These are phyloP conservation scores for Boletus sp. DNA, from an alignment of 1,284 basidiomycete genomes.

Conservation along the genomic window DNA sequence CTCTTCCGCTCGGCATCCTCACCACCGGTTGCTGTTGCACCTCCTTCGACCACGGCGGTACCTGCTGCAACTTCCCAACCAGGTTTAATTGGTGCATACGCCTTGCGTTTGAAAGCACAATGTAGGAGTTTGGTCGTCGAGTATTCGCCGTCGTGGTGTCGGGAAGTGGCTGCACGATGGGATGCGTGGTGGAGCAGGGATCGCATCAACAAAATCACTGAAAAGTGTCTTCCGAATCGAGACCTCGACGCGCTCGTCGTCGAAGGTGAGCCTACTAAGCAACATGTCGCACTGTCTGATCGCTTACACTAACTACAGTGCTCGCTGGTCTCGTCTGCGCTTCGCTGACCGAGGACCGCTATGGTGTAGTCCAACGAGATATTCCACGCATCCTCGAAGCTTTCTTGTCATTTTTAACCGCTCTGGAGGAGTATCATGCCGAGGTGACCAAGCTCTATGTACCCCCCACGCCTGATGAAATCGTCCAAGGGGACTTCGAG, in stretches of 20 bases:
- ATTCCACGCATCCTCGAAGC: constrained; percentile 80
- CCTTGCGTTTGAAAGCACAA: constrained; percentile 6
- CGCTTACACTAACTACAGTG: constrained; percentile 41
- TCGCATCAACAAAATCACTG: constrained; percentile 50
- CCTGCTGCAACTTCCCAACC: background rate
- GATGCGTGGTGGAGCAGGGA: constrained; percentile 59
- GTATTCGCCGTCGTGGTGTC: constrained; percentile 35
- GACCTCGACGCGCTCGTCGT: constrained; percentile 59
- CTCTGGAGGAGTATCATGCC: constrained; percentile 60
- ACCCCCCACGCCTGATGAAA: constrained; percentile 38
- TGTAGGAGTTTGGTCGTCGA: constrained; percentile 9
- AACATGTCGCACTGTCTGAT: background rate
- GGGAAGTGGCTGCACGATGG: constrained; percentile 24
- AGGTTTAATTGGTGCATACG: constrained; percentile 21
- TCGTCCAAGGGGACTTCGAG: constrained; percentile 31
- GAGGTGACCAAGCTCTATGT: constrained; percentile 44
- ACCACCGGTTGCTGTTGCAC: constrained; percentile 28
- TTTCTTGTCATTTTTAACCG: constrained; percentile 62
- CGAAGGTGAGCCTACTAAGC: constrained; percentile 45
- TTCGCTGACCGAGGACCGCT: constrained; percentile 76
- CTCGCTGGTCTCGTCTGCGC: constrained; percentile 67
- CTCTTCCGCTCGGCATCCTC: constrained; percentile 53
- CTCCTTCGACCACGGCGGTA: constrained; percentile 23
- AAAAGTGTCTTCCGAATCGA: constrained; percentile 53
- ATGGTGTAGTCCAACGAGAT: constrained; percentile 80